A percentile compares a stretch with the other conserved stretches of the same genome.
Evolutionary conservation across 257 asterid species (phyloP).

Genomic region (Solanum lycopersicoides): DNA sequence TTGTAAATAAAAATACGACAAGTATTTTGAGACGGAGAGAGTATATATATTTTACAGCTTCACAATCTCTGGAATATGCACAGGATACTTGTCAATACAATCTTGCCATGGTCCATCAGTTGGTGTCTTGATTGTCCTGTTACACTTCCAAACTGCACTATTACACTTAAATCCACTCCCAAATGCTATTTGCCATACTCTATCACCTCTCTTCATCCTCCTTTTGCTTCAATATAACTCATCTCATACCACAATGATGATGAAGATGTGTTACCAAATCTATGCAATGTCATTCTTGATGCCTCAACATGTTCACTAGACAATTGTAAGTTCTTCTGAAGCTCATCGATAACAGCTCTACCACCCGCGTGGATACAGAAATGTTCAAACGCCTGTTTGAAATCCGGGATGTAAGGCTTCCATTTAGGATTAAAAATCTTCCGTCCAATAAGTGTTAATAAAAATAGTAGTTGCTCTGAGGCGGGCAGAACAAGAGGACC

Average conservation of each 20-base stretch:
- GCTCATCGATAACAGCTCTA: slow-evolving; percentile 39
- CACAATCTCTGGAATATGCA: slow-evolving; percentile 36
- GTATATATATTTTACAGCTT: background rate
- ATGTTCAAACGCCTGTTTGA: slow-evolving; percentile 47
- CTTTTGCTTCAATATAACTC: slow-evolving; percentile 47
- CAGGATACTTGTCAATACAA: slow-evolving; percentile 38
- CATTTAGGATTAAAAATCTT: slow-evolving; percentile 1
- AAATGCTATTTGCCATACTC: slow-evolving; percentile 55
- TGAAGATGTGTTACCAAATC: slow-evolving; percentile 67
- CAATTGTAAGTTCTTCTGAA: slow-evolving; percentile 37
- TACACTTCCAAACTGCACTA: slow-evolving; percentile 53
- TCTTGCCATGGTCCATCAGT: slow-evolving; percentile 35
- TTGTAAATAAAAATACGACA: too few relatives aligned
- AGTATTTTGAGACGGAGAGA: background rate
- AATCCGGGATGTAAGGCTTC: slow-evolving; percentile 31
- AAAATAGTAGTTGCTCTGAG: slow-evolving; percentile 30
- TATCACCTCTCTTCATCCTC: slow-evolving; percentile 37
- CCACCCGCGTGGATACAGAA: slow-evolving; percentile 69
- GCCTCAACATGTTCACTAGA: slow-evolving; percentile 42
- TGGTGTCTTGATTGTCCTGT: slow-evolving; percentile 21
- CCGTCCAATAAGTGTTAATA: slow-evolving; percentile 12
- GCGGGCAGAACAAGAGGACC: background rate
- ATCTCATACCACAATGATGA: slow-evolving; percentile 60
- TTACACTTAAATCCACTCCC: slow-evolving; percentile 63
- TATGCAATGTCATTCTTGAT: slow-evolving; percentile 49